Conservation (phyloP, 345 rosid genomes). For the Populus nigra region DNA sequence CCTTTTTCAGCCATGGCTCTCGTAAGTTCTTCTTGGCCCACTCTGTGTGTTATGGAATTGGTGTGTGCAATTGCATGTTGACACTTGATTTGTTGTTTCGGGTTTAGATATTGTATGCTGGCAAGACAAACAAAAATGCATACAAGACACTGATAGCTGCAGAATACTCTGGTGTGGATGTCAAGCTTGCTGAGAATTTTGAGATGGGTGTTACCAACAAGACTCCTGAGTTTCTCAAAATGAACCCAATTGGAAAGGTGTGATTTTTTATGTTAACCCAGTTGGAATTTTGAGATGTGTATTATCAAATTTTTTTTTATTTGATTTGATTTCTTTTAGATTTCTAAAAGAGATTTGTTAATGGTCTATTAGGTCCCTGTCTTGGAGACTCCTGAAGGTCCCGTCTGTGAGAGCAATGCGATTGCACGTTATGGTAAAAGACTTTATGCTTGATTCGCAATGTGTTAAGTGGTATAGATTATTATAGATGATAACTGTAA, state of each 20-base stretch:
- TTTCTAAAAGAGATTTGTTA: neutral
- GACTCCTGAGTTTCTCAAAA: conserved; percentile 72
- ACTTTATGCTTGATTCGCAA: neutral
- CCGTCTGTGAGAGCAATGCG: conserved; percentile 94
- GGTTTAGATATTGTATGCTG: conserved; percentile 55
- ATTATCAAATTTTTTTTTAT: no score
- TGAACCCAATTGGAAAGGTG: conserved; percentile 97
- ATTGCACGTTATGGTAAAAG: conserved; percentile 79
- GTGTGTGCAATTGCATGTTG: no score
- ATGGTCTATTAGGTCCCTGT: conserved; percentile 66
- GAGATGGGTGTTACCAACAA: conserved; percentile 82
- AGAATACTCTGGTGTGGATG: conserved; percentile 72
- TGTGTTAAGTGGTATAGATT: neutral
- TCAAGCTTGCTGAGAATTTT: conserved; percentile 53
- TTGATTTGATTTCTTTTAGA: neutral
- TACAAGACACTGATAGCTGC: conserved; percentile 74
- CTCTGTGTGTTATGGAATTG: no score
- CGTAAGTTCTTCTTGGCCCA: conserved; percentile 40
- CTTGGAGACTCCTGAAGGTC: conserved; percentile 90
- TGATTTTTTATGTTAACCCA: neutral
- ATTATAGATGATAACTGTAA: neutral
- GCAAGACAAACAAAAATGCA: conserved; percentile 55
- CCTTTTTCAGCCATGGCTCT: conserved; percentile 61
- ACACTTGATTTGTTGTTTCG: neutral
- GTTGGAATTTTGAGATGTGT: no score